phyloP scores from a whole-genome alignment of 352 stramenopile genomes.

The Globisporangium okanoganense region DNA sequence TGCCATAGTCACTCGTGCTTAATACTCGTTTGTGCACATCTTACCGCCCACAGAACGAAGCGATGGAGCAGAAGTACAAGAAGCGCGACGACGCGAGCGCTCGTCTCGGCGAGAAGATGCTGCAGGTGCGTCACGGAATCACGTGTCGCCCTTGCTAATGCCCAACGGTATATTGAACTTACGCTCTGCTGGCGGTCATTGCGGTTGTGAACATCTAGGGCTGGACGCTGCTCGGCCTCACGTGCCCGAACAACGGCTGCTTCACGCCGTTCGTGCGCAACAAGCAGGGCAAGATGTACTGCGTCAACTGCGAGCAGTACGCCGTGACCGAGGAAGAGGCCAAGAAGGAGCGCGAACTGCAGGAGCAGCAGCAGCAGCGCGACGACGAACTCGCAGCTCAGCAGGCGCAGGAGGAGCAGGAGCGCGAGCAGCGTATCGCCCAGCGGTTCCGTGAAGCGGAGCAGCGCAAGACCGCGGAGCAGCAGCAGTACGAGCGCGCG shows the following conservation, averaged over 20 bases:
- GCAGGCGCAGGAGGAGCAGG: slow-evolving; percentile 28
- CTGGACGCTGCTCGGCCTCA: slow-evolving; percentile 70
- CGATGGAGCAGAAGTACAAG: slow-evolving; percentile 39
- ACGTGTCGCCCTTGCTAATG: too few species aligned
- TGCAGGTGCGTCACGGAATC: slow-evolving; percentile 39
- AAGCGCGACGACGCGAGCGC: slow-evolving; percentile 74
- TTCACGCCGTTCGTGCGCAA: slow-evolving; percentile 78
- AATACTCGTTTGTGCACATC: neutral
- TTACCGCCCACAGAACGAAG: slow-evolving; percentile 6
- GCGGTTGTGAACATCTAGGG: slow-evolving; percentile 28
- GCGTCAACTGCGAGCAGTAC: slow-evolving; percentile 71
- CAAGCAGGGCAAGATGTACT: slow-evolving; percentile 78
- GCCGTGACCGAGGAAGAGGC: slow-evolving; percentile 73
- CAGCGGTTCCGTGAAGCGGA: slow-evolving; percentile 70
- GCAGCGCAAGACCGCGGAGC: slow-evolving; percentile 40
- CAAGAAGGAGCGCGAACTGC: slow-evolving; percentile 40
- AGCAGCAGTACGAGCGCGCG: slow-evolving; percentile 15
- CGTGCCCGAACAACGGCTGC: slow-evolving; percentile 66
- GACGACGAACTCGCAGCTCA: slow-evolving; percentile 39
- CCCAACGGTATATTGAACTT: neutral
- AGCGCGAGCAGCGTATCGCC: slow-evolving; percentile 41
- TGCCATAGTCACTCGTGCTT: neutral
- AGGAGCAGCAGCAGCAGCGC: slow-evolving; percentile 35
- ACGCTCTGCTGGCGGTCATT: neutral
- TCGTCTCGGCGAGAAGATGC: slow-evolving; percentile 75